Conservation (phyloP, 345 rosid genomes). For the Lumnitzera littorea region DNA sequence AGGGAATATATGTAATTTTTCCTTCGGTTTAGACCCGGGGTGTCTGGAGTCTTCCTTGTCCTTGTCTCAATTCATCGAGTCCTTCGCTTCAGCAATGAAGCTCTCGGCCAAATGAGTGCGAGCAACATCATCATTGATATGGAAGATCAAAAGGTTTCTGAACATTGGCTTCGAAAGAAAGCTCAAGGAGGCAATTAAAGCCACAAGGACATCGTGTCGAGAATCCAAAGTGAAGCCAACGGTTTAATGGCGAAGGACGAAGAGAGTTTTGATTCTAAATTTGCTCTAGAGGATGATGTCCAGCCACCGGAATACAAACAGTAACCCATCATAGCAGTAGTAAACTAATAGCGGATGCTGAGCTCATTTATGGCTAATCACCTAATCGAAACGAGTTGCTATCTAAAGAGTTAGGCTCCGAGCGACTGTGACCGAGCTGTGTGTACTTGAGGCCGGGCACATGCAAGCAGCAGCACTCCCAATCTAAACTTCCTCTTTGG, state of each 20-base stretch:
- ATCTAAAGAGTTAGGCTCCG: no score
- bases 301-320: slow-evolving; percentile 11
- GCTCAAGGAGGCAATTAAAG: slow-evolving; percentile 36
- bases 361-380: no score
- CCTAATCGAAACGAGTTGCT: no score
- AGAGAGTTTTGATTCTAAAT: slow-evolving; percentile 39
- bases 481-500: slow-evolving; percentile 91
- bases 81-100: slow-evolving; percentile 52
- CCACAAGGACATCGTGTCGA: slow-evolving; percentile 21
- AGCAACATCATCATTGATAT: slow-evolving; percentile 33
- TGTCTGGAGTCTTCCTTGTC: slow-evolving; percentile 38
- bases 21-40: slow-evolving; percentile 64
- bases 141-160: slow-evolving; percentile 46
- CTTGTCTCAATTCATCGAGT: slow-evolving; percentile 26
- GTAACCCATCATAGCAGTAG: no score
- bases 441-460: no score
- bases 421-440: no score
- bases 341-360: no score
- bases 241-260: slow-evolving; percentile 18
- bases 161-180: slow-evolving; percentile 46
- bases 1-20: slow-evolving; percentile 62
- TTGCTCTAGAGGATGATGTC: slow-evolving; percentile 26
- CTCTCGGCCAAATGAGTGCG: slow-evolving; percentile 43
- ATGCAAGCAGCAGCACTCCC: slow-evolving; percentile 44
- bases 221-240: slow-evolving; percentile 27